phyloP scores from a whole-genome alignment of 1,284 basidiomycete genomes.

The Vanrija sp. region DNA sequence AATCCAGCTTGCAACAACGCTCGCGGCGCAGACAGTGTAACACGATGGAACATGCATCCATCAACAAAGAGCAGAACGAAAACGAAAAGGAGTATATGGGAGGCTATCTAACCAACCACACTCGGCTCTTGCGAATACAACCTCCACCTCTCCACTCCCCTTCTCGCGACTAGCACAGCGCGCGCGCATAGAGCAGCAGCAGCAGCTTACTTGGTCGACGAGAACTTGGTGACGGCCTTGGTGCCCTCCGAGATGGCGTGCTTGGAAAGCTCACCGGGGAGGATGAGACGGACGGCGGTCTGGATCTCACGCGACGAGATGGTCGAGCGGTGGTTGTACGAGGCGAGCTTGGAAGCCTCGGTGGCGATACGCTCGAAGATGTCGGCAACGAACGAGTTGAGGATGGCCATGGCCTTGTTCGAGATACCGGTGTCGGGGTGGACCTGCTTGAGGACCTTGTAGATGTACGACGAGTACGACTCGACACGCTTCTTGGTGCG shows the following conservation, averaged over 20 bases:
- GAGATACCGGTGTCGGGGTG: conserved; percentile 93
- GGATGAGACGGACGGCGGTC: conserved; percentile 83
- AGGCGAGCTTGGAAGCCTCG: conserved; percentile 84
- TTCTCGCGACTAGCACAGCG: no score
- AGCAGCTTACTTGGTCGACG: conserved; percentile 47
- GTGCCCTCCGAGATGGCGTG: conserved; percentile 76
- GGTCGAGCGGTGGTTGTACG: conserved; percentile 90
- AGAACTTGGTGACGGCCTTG: conserved; percentile 57
- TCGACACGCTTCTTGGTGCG: conserved; percentile 82
- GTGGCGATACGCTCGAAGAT: conserved; percentile 90
- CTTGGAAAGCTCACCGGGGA: conserved; percentile 76
- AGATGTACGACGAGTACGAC: conserved; percentile 91
- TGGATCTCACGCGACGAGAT: conserved; percentile 93
- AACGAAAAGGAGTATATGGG: conserved; percentile 8
- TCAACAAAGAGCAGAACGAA: conserved; percentile 18
- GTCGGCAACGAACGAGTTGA: conserved; percentile 90
- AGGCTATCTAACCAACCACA: not conserved
- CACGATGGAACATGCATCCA: conserved; percentile 15
- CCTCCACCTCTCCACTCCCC: no score
- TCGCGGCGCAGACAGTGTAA: no score
- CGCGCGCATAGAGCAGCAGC: no score
- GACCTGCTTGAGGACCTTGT: conserved; percentile 67
- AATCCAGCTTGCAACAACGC: not conserved
- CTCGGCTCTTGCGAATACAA: no score
- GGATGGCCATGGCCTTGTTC: conserved; percentile 93